A percentile compares a stretch with the other conserved stretches of the same genome.
These are phyloP conservation scores for Wallacemonas sp. DNA, from an alignment of 208 protist genomes.

Conservation along the genomic window DNA sequence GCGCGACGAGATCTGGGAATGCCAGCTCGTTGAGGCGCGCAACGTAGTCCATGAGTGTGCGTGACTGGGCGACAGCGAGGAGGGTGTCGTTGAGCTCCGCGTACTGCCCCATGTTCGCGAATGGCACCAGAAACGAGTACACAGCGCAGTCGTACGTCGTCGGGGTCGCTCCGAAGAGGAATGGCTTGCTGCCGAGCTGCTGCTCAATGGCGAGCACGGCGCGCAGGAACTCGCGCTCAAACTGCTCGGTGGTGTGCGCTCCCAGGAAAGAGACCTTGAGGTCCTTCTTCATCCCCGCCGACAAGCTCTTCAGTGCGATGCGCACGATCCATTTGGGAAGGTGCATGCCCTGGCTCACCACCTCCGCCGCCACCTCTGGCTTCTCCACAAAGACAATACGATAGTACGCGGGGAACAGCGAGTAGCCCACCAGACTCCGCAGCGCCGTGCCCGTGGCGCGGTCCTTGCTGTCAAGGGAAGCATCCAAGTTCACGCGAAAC, in stretches of 20 bases:
- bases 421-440: conserved; percentile 15
- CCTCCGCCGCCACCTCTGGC: background rate
- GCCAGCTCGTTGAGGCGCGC: conserved; percentile 15
- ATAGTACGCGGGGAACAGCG: conserved; percentile 5
- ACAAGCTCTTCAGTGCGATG: conserved; percentile 6
- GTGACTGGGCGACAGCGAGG: conserved; percentile 14
- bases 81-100: conserved; percentile 18
- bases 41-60: conserved; percentile 20
- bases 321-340: conserved; percentile 7
- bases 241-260: conserved; percentile 20
- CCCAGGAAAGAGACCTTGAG: background rate
- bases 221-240: conserved; percentile 21
- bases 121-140: conserved; percentile 19
- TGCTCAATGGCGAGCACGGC: conserved; percentile 21
- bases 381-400: conserved; percentile 21
- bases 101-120: conserved; percentile 21
- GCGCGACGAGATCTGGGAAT: conserved; percentile 27
- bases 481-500: conserved; percentile 17
- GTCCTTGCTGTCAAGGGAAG: background rate
- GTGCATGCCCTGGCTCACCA: background rate
- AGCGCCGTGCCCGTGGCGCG: conserved; percentile 10
- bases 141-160: conserved; percentile 16
- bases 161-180: conserved; percentile 16
- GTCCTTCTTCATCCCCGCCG: background rate
- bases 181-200: conserved; percentile 17